Evolutionary conservation across 352 stramenopile genomes (phyloP).

Genomic region (Phytophthora tentaculata): DNA sequence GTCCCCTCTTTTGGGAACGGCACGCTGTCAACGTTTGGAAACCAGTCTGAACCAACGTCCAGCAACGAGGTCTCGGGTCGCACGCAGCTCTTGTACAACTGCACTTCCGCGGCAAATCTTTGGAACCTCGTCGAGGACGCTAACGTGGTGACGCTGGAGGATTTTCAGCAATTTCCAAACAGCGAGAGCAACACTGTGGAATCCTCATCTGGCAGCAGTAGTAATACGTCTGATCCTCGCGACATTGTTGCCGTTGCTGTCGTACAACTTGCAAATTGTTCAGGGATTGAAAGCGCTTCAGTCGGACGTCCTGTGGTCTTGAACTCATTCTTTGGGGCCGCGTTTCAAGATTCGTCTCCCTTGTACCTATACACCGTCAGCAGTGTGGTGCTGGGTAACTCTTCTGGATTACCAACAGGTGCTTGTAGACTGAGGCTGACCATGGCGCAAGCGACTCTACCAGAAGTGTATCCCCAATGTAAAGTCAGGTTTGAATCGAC

Average conservation of each 20-base stretch:
- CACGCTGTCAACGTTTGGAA: not conserved
- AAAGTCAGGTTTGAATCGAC: not conserved
- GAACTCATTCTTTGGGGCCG: not conserved
- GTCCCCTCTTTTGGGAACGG: not conserved
- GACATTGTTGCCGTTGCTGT: not conserved
- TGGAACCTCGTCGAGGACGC: slow-evolving; percentile 13
- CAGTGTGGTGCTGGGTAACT: not conserved
- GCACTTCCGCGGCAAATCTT: slow-evolving; percentile 8
- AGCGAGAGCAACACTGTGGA: not conserved
- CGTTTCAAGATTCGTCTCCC: not conserved
- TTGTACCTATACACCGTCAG: not conserved
- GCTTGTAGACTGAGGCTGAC: not conserved
- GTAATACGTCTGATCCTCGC: not conserved
- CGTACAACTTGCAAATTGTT: not conserved
- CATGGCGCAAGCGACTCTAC: not conserved
- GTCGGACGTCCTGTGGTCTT: not conserved
- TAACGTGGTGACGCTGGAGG: not conserved
- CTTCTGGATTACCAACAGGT: not conserved
- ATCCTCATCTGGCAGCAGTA: not conserved
- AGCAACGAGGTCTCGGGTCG: not conserved
- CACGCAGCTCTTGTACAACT: slow-evolving; percentile 22
- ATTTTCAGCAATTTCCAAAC: slow-evolving; percentile 3
- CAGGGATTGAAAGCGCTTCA: not conserved
- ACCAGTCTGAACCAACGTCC: not conserved
- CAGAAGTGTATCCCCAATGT: not conserved